Evolutionary conservation across 805 yeast species (phyloP).

Genomic region (Lachancea fermentati): DNA sequence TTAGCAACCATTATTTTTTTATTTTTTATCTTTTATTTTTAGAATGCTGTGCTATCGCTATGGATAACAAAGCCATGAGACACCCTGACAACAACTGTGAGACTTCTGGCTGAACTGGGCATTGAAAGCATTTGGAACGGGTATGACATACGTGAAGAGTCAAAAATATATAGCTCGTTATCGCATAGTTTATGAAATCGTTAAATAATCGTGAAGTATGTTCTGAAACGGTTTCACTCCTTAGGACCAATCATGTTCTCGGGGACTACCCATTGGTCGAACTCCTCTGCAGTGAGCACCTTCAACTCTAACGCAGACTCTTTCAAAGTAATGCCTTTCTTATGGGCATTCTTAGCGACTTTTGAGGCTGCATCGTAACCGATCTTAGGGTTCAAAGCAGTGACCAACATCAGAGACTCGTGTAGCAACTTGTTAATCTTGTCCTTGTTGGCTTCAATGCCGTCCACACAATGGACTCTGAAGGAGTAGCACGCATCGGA

Average conservation of each 20-base stretch:
- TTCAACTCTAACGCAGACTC: conserved; percentile 90
- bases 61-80: background rate
- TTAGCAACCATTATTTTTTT: conserved; percentile 23
- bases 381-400: conserved; percentile 97
- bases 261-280: conserved; percentile 95
- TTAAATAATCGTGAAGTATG: no score
- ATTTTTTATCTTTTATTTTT: background rate
- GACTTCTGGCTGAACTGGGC: no score
- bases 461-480: conserved; percentile 92
- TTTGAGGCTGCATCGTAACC: conserved; percentile 97
- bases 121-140: no score
- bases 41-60: background rate
- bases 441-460: conserved; percentile 81
- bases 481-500: conserved; percentile 89
- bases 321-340: conserved; percentile 93
- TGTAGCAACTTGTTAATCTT: conserved; percentile 83
- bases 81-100: background rate
- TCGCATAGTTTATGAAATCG: background rate
- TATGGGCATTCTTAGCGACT: conserved; percentile 98
- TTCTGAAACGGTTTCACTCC: conserved; percentile 2
- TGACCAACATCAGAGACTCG: conserved; percentile 96
- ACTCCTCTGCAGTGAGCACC: conserved; percentile 76
- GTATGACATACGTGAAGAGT: background rate
- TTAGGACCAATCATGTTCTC: conserved; percentile 98
- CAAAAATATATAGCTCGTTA: background rate